Percentiles rank a stretch among this genome's conserved stretches.
Evolutionary conservation across 73 alveolate genomes (phyloP).

Genomic region (Tetrahymena elliotti): DNA sequence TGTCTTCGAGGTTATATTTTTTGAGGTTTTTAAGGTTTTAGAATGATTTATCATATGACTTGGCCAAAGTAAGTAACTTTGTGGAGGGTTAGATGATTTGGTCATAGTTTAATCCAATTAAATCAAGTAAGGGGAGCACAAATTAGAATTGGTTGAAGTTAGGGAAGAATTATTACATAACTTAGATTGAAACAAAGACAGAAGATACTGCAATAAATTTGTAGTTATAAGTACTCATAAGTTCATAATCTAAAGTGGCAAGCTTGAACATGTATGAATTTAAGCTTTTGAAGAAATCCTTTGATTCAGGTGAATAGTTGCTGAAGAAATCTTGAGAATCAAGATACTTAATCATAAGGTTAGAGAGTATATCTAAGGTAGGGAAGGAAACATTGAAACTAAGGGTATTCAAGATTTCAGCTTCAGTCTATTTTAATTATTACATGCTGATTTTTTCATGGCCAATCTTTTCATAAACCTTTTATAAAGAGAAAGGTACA

Average conservation of each 20-base stretch:
- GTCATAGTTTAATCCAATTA: conserved; percentile 48
- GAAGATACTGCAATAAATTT: conserved; percentile 66
- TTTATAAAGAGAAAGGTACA: conserved; percentile 72
- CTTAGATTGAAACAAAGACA: conserved; percentile 76
- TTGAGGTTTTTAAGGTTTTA: conserved; percentile 82
- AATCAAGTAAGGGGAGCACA: background rate
- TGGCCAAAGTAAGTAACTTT: conserved; percentile 71
- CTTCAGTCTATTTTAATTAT: conserved; percentile 61
- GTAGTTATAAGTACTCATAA: conserved; percentile 53
- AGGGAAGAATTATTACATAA: conserved; percentile 74
- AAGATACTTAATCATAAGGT: background rate
- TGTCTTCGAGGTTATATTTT: conserved; percentile 38
- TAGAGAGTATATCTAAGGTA: background rate
- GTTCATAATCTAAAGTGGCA: conserved; percentile 70
- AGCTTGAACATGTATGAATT: conserved; percentile 74
- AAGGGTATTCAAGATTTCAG: conserved; percentile 63
- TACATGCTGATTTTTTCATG: conserved; percentile 68
- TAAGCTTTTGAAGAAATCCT: conserved; percentile 34
- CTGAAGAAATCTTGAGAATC: background rate
- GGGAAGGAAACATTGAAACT: conserved; percentile 63
- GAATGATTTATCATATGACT: conserved; percentile 75
- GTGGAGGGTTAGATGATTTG: conserved; percentile 73
- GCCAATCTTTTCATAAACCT: conserved; percentile 77
- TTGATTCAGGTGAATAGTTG: background rate
- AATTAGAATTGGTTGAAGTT: background rate